These are phyloP conservation scores for Blepharisma stoltei DNA, from an alignment of 73 alveolate species.

Conservation along the genomic window DNA sequence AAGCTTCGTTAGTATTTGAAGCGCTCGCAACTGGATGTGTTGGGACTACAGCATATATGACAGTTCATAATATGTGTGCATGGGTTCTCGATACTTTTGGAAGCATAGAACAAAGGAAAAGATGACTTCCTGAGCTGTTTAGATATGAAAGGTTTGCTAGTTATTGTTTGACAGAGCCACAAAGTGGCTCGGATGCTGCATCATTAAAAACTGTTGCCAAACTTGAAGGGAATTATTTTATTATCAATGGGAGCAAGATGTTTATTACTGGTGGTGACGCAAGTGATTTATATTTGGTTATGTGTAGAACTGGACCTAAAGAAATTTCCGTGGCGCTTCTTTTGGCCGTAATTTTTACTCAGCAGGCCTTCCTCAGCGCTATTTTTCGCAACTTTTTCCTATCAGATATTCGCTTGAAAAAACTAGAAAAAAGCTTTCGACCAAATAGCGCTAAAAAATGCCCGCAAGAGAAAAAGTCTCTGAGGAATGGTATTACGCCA, in stretches of 20 bases:
- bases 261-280: constrained; percentile 81
- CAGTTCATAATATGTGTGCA: constrained; percentile 71
- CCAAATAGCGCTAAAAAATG: too few species aligned
- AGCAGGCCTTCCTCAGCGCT: too few species aligned
- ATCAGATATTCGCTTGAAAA: too few species aligned
- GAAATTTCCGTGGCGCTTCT: too few species aligned
- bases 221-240: constrained; percentile 69
- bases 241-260: constrained; percentile 77
- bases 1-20: constrained; percentile 77
- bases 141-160: constrained; percentile 60
- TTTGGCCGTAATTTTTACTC: too few species aligned
- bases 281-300: constrained; percentile 62
- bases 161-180: constrained; percentile 87
- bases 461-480: too few species aligned
- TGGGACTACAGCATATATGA: constrained; percentile 63
- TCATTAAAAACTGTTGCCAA: constrained; percentile 74
- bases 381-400: too few species aligned
- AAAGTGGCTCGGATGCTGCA: constrained; percentile 78
- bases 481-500: too few species aligned
- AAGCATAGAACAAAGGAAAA: constrained; percentile 47
- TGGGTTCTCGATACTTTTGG: constrained; percentile 77
- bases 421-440: too few species aligned
- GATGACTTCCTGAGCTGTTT: constrained; percentile 58
- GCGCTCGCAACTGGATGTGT: constrained; percentile 80
- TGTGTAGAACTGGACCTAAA: constrained; percentile 80